Evolutionary conservation across 2,329 filamentous ascomycete species (phyloP), one percentile per base, ranked within the genome.

Genomic region (Pseudocercospora fuligena): DNA sequence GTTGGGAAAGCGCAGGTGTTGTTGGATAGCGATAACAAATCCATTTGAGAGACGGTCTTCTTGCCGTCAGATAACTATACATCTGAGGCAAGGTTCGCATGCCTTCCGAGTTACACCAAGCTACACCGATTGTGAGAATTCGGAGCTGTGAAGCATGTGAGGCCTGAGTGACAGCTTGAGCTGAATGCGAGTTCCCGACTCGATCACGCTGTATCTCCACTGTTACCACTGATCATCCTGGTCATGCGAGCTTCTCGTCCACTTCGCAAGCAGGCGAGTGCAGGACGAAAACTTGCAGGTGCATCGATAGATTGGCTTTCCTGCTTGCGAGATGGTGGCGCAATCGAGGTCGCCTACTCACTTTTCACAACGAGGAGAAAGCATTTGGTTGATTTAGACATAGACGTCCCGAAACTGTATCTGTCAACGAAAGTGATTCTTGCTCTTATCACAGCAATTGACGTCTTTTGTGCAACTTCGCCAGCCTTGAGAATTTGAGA

Each of bases 141-240:
- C 46, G 46, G 21, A 23, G 46, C 46, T 49, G 46, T 49, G n/a
- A 49, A 49, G 46, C 46, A 49, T 49, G 46, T 49, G 46, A 49
- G 46, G 46, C 46, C 46, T 49, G 46, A 49, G 12, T 49, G 46
- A 49, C 49, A 54, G 49, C 49, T 25, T 29, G 21, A 60, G 63
- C 47, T 58, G 56, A 25, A 66, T 59, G 64, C 54, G 60, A 63
- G 60, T 54, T 60, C 29, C 64, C 64, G 64, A 57, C 54, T 60
- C 33, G 64, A 63, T 63, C 47, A 63, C 60, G 31, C 21, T 36
- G 47, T 61, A 27, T 60, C 33, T 19, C 40, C 64, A 63, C 56
- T 25, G 56, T 49, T 56, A 58, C 54, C 25, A 47, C 36, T 49
- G 31, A 43, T 43, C 36, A 40, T 56, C 54, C n/a, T 51, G 19